These are phyloP conservation scores for Rhodamnia argentea DNA, from an alignment of 345 rosid genomes.

Conservation along the genomic window DNA sequence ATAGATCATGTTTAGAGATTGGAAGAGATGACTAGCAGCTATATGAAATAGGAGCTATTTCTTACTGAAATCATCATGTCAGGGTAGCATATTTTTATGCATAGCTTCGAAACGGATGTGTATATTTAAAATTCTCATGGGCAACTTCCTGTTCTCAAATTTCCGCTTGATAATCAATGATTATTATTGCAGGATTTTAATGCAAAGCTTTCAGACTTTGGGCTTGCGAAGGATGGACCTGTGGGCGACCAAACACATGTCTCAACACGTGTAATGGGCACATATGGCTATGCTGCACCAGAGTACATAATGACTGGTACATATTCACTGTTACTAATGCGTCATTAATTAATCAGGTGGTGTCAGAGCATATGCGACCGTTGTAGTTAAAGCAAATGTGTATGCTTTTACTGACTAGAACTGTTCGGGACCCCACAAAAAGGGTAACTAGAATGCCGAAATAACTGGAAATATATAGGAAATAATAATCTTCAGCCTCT, in stretches of 20 bases:
- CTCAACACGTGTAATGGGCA: conserved; percentile 98
- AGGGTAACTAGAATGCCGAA: neutral
- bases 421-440: neutral
- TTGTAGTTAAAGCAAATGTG: neutral
- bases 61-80: neutral
- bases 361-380: neutral
- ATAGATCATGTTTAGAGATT: neutral
- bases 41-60: neutral
- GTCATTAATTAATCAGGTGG: neutral
- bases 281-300: conserved; percentile 98
- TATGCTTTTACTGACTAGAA: neutral
- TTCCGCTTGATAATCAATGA: neutral
- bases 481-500: neutral
- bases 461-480: neutral
- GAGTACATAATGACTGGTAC: conserved; percentile 94
- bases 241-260: conserved; percentile 99
- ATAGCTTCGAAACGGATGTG: neutral
- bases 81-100: neutral
- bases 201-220: conserved; percentile 95
- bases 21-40: neutral
- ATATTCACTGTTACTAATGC: conserved; percentile 1
- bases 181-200: conserved; percentile 49
- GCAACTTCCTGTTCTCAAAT: conserved; percentile 12
- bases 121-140: neutral
- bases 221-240: conserved; percentile 97